Evolutionary conservation across 371 early-diverging fungal genomes (phyloP).

Genomic region (Phascolomyces articulosus): DNA sequence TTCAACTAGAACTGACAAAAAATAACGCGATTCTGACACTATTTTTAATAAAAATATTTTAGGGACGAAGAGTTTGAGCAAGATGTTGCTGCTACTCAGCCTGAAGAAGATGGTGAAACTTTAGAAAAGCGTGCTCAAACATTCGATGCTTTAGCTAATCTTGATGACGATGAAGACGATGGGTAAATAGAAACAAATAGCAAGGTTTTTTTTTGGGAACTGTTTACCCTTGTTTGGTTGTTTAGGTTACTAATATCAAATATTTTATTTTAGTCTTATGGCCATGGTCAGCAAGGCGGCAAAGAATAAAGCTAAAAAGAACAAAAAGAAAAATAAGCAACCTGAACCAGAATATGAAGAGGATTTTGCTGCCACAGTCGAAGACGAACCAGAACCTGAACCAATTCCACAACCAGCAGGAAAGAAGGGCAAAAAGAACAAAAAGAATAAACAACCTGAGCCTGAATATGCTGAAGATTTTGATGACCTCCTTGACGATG

Average conservation of each 20-base stretch:
- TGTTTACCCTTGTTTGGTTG: not conserved
- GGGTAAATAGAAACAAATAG: constrained; percentile 14
- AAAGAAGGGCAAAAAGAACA: constrained; percentile 46
- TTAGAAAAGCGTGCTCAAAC: constrained; percentile 38
- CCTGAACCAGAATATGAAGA: constrained; percentile 29
- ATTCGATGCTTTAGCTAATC: constrained; percentile 36
- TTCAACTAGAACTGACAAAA: too few species aligned
- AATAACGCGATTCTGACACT: too few species aligned
- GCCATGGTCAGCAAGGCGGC: constrained; percentile 54
- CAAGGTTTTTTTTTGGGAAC: not conserved
- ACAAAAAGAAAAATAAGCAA: constrained; percentile 43
- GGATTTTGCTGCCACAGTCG: constrained; percentile 16
- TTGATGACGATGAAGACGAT: constrained; percentile 30
- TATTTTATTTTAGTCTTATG: constrained; percentile 40
- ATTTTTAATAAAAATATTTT: constrained; percentile 23
- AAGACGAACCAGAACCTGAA: constrained; percentile 9
- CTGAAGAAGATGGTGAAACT: constrained; percentile 37
- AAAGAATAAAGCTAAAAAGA: constrained; percentile 53
- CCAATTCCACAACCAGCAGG: constrained; percentile 33
- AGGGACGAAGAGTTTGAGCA: constrained; percentile 37
- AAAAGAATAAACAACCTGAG: constrained; percentile 29
- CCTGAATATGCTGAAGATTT: constrained; percentile 34
- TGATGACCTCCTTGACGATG: constrained; percentile 39
- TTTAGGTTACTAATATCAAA: not conserved
- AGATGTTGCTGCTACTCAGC: constrained; percentile 32